phyloP scores from a whole-genome alignment of 1,139 yeast genomes.

The Diutina catenulata region DNA sequence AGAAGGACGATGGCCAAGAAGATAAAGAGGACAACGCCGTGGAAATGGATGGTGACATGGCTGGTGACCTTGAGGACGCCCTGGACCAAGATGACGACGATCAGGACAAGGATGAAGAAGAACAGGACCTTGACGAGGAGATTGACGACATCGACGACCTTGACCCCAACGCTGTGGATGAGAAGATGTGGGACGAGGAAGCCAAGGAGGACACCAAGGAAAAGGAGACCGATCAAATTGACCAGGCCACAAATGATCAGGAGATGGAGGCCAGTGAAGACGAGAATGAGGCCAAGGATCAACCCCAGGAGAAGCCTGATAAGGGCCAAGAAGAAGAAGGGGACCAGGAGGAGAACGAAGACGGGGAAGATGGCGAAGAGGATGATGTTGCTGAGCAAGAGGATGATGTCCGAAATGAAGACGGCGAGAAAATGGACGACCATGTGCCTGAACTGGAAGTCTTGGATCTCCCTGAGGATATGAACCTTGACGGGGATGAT shows the following conservation, averaged over 20 bases:
- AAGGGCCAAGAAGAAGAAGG: conserved; percentile 18
- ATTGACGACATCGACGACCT: conserved; percentile 81
- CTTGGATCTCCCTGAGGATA: conserved; percentile 76
- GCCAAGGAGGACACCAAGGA: conserved; percentile 64
- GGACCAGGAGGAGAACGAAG: conserved; percentile 22
- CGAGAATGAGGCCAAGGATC: conserved; percentile 26
- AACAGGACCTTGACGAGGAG: conserved; percentile 74
- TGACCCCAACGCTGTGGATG: conserved; percentile 94
- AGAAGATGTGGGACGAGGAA: conserved; percentile 98
- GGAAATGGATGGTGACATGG: conserved; percentile 95
- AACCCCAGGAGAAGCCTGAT: conserved; percentile 19
- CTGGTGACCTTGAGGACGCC: conserved; percentile 76
- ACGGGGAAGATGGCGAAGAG: conserved; percentile 36
- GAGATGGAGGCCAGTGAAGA: conserved; percentile 56
- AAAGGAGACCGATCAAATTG: conserved; percentile 58
- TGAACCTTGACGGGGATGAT: conserved; percentile 63
- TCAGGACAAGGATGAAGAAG: conserved; percentile 33
- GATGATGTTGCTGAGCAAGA: conserved; percentile 72
- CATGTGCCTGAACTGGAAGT: conserved; percentile 74
- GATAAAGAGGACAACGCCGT: conserved; percentile 72
- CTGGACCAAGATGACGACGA: conserved; percentile 60
- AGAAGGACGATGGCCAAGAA: conserved; percentile 35
- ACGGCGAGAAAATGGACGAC: conserved; percentile 58
- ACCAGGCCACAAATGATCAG: conserved; percentile 39
- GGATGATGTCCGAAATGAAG: conserved; percentile 64